Base-by-base conservation (phyloP, 2,329 filamentous ascomycete genomes). In the Xylaria arbuscula region DNA sequence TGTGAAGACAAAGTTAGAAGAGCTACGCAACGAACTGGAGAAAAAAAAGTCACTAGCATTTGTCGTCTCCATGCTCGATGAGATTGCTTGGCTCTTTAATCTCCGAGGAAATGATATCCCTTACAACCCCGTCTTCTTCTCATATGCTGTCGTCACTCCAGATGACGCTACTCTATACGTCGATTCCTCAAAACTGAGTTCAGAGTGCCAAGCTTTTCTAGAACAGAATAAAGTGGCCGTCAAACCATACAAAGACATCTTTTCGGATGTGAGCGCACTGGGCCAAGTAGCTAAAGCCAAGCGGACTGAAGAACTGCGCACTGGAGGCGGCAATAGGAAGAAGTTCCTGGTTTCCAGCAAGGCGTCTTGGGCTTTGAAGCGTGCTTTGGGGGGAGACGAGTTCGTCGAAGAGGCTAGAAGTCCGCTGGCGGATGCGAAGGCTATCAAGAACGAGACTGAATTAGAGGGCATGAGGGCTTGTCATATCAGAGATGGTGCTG, bases 41-140 rank as follows among this genome's bases (percentile, higher is more conserved):
- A 97, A 96, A 85, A 97, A 93, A 82, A 96, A 96, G 78, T 91
- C 90, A 6, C 87, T 90, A 19, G 95, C 93, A 0, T 93, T 98
- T 74, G 89, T 98, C 57, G 89, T 98, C 54, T 98, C 94, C 6
- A 94, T 97, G 90, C 88, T 99, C 51, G 96, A 99, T 76, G 96
- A 99, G 81, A 89, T 98, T 75, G 96, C 96, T 11, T 99, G 96
- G 96, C 86, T 99, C n/a, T 98, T 98, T 84, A 99, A 99, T 81
- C 83, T 99, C 57, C 90, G 96, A 74, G 96, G 96, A 74, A 96
- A 87, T 79, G 96, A 98, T 78, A 98, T 99, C 72, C 93, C 94
- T 0, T 99, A 96, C 83, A 99, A 99, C 78, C 96, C 96, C 0
- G 96, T 99, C 58, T 98, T 99, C 84, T 98, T 98, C 82, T 96